Evolutionary conservation across 2,329 filamentous ascomycete species (phyloP).

Genomic region (Ustulina deusta): DNA sequence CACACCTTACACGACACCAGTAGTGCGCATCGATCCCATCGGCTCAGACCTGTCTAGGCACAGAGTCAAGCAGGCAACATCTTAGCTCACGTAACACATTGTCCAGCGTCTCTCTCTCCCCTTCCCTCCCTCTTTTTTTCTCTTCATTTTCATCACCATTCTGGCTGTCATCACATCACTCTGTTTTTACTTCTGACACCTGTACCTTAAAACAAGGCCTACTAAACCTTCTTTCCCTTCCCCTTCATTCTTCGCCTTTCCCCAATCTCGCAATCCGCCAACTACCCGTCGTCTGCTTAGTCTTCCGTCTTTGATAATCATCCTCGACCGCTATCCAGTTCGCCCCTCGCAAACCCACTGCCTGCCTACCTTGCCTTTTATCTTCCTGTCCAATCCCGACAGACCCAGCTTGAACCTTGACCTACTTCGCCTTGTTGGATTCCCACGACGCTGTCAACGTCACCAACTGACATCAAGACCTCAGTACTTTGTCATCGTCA

Average conservation of each 20-base stretch:
- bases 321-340: not conserved
- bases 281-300: conserved; percentile 36
- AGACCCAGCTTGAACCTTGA: not conserved
- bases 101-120: not conserved
- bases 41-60: conserved; percentile 5
- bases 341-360: not conserved
- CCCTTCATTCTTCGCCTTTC: conserved; percentile 35
- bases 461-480: conserved; percentile 19
- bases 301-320: conserved; percentile 13
- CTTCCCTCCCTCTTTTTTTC: conserved; percentile 16
- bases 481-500: conserved; percentile 5
- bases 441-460: not conserved
- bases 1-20: not conserved
- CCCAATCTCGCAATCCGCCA: conserved; percentile 33
- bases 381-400: not conserved
- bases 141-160: not conserved
- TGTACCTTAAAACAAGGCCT: not conserved
- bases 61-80: conserved; percentile 26
- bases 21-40: not conserved
- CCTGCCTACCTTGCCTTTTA: not conserved
- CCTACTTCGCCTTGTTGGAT: not conserved
- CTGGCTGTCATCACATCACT: not conserved
- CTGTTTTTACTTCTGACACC: not conserved
- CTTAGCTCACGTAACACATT: conserved; percentile 15
- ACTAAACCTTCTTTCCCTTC: conserved; percentile 8